These are phyloP conservation scores for Magnolia officinalis DNA, from an alignment of 164 flowering plant genomes.

Conservation along the genomic window DNA sequence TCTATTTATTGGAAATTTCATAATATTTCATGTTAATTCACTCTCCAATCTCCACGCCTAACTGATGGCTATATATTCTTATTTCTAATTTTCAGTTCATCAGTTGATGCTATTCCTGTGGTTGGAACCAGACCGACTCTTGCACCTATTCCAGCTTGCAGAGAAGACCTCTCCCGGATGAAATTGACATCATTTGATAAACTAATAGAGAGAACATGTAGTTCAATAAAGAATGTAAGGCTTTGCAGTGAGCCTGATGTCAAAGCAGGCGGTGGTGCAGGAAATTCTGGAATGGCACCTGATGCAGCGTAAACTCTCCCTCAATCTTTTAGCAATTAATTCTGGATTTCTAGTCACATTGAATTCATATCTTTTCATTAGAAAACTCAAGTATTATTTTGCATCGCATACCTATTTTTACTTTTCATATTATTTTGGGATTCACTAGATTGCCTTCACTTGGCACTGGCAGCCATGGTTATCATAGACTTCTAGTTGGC, in stretches of 20 bases:
- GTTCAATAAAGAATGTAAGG: constrained; percentile 78
- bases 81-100: constrained; percentile 35
- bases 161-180: constrained; percentile 71
- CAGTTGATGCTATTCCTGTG: constrained; percentile 26
- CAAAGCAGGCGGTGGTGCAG: constrained; percentile 47
- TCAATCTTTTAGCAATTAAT: constrained; percentile 4
- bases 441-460: background rate
- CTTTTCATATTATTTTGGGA: background rate
- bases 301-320: constrained; percentile 86
- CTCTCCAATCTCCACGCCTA: background rate
- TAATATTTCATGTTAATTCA: background rate
- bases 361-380: background rate
- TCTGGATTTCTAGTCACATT: background rate
- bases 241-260: constrained; percentile 75
- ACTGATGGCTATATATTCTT: background rate
- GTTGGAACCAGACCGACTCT: constrained; percentile 32
- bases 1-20: background rate
- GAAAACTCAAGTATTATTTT: background rate
- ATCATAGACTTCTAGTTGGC: background rate
- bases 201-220: constrained; percentile 75
- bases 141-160: constrained; percentile 84
- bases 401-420: background rate
- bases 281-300: constrained; percentile 84
- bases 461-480: background rate
- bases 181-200: constrained; percentile 90